Base-by-base conservation (phyloP, 345 rosid genomes). In the Eutrema japonicum region DNA sequence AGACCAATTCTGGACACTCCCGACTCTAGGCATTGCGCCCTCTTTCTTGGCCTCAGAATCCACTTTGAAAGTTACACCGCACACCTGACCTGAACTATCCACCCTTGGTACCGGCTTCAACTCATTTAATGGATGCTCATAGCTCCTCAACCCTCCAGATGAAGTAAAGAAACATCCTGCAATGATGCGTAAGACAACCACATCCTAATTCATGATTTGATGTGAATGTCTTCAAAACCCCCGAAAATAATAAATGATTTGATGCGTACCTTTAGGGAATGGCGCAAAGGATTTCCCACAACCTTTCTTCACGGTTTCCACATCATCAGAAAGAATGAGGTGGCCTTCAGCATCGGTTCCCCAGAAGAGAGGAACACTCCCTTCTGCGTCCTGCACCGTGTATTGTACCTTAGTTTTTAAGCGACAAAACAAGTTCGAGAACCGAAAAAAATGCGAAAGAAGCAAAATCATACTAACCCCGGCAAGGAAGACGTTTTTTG, bases 251-350 rank as follows among this genome's bases (percentile, higher is more conserved):
- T 3, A 16, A 18, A 73, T 3, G 11, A 10, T 38, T 41, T 43
- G 22, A 2, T n/a, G 46, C 30, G 0, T 80, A 94, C 97, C 99
- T 86, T 90, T 92, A 27, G 97, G 99, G 77, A 95, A 92, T 64
- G 97, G 97, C 0, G 96, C 96, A 81, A 85, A 92, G 51, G 99
- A 95, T 82, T 87, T 89, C 52, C 97, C 97, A 72, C 97, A 95
- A 50, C 92, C 86, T 79, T 86, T 89, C 82, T 88, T 80, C 70
- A 92, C 82, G 45, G 87, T 80, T 45, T 86, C 87, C 10, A 68
- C 72, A 76, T 95, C 92, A 68, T 87, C 93, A 5, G 97, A 85
- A 64, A 92, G 72, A 79, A 89, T 88, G 3, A 89, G 92, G 78
- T 88, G 81, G 60, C 89, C 90, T 78, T 92, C 96, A 30, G 86